These are phyloP conservation scores for Colletotrichum sp. DNA, from an alignment of 2,329 filamentous ascomycete genomes.

Conservation along the genomic window DNA sequence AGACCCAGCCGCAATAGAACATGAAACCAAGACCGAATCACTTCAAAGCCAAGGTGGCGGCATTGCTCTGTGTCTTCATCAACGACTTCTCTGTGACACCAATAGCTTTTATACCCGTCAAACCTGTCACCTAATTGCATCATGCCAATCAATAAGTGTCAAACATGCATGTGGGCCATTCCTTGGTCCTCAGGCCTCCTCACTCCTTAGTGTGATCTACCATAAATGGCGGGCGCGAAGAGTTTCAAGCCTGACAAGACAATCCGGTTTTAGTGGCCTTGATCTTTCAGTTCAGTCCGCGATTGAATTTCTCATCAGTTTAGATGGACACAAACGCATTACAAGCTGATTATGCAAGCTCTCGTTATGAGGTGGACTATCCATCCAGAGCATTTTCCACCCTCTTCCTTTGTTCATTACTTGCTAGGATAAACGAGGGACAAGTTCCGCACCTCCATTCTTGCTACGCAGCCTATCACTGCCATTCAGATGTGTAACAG, in stretches of 20 bases:
- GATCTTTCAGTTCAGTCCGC: rapidly evolving
- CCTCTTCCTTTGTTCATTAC: rapidly evolving
- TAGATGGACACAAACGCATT: rapidly evolving
- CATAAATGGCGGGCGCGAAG: rapidly evolving
- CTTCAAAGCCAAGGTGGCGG: no score
- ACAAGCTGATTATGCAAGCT: neutral
- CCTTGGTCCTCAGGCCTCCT: neutral
- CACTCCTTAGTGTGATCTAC: neutral
- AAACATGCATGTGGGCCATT: rapidly evolving
- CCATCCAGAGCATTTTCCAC: rapidly evolving
- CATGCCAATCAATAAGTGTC: neutral
- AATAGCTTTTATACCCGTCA: neutral
- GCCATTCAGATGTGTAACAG: rapidly evolving
- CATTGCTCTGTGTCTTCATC: neutral
- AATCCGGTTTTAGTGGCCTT: neutral
- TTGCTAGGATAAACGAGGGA: neutral
- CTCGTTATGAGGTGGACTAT: rapidly evolving
- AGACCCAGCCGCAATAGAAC: neutral
- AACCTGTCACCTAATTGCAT: neutral
- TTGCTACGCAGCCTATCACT: neutral
- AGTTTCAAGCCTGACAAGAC: neutral
- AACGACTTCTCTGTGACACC: neutral
- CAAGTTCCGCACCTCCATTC: neutral
- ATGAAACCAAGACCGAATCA: neutral
- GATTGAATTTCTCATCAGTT: neutral